Base-by-base conservation (phyloP, 2,329 filamentous ascomycete genomes). In the Clarireedia hainanense region DNA sequence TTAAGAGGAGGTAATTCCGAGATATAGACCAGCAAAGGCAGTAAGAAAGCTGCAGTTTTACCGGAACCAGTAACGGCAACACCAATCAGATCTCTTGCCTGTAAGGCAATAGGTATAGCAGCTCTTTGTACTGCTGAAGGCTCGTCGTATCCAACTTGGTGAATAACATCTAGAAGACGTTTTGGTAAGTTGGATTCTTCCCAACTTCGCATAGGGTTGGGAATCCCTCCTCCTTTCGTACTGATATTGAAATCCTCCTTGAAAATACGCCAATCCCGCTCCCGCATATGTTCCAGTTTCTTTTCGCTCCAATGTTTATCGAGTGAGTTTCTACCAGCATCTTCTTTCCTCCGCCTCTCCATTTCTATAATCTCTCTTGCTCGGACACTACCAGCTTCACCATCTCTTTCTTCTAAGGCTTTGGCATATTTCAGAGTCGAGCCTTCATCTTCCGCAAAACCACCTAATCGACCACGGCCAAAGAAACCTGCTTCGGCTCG, bases 251-350 rank as follows among this genome's bases (percentile, higher is more conserved):
- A 97, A 72, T 99, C 91, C 71, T 97, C 94, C 74, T 97, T 99
- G 83, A 99, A 96, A 65, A 99, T 97, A 69, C 94, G 89, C 94
- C 94, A 99, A 72, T 99, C 94, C 70, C 94, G 81, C 73, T 97
- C 91, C 60, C 90, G 88, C 94, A 99, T 99, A 66, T 96, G 89
- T 14, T 88, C 84, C 60, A 97, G 76, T 60, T 80, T 81, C 82
- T 99, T 99, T 69, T 96, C 89, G 55, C 88, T 91, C 94, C 94
- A 99, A 72, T 96, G 91, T 71, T 91, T 91, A 65, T 95, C 91
- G 56, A 95, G 78, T 36, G 85, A 86, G 61, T 86, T 89, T 60
- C 87, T 81, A 57, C 81, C 79, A 10, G 84, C 83, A 60, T 88
- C 83, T 67, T 95, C 86, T 65, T 84, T 86, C 30, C 86, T 83